Evolutionary conservation across 139 green algal genomes (phyloP), one percentile per base, ranked within the genome.

Genomic region (Desmodesmus armatus): DNA sequence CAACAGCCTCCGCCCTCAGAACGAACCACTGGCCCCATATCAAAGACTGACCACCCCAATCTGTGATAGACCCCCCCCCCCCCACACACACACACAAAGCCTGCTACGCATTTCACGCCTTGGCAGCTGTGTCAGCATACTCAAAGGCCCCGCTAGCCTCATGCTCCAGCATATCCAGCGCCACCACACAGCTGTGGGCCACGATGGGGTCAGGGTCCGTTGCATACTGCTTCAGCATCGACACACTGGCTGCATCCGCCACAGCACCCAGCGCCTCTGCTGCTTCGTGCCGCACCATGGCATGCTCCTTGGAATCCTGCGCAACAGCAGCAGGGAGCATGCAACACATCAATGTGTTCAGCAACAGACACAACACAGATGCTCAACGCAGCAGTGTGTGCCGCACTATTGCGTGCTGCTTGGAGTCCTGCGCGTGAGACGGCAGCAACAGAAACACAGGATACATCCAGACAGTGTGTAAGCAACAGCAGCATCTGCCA

Each of bases 261-360:
- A 98, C 96, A 55, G 94, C 87, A 0, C 96, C 97, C n/a, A 99
- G 89, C 1, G 97, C 97, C 83, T 99, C 97, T 5, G 97, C 97
- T 37, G 97, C 97, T 86, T 99, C 97, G 85, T 99, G 97, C 9
- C 97, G 91, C 74, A 99, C 97, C 97, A 99, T 99, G n/a, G 95
- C 89, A 82, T 99, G 93, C 87, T 99, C 94, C 0, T 15, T 23
- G 0, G 70, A 51, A 79, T 99, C 93, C 67, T 87, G 80, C 37
- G 98, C 40, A 53, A 58, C 33, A 47, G 69, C 40, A 35, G 2
- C 25, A 41, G 23, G 7, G 35, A 29, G 15, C 33, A 23, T 3
- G 35, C 29, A 40, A 71, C 6, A 23, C 31, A 40, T 31, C n/a
- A n/a, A n/a, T n/a, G n/a, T n/a, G n/a, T n/a, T n/a, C n/a, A 19